Evolutionary conservation across 140 eudicot species (phyloP), one percentile per base, ranked within the genome.

Genomic region (Cichorium intybus): DNA sequence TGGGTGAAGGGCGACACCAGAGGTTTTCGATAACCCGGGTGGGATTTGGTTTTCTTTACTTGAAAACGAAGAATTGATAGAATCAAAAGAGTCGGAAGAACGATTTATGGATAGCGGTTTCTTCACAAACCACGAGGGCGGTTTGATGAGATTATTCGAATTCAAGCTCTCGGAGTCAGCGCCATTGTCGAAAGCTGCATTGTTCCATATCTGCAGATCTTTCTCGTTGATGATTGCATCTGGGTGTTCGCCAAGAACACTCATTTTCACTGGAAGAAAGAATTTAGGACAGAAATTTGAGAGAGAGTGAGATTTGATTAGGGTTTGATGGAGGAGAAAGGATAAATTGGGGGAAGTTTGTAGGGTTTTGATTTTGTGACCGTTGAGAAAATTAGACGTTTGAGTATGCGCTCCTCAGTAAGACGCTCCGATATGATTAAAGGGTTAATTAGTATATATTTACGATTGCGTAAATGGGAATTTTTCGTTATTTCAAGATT

Each of bases 21-120:
- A 27, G 20, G 70, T 65, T 5, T 72, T 77, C 26, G 37, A 60
- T 8, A 17, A 48, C 14, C 46, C 61, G 60, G 17, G 35, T 39
- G 85, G 84, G 70, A 78, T 87, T 62, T 75, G 90, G 73, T 93
- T 93, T 43, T 93, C 99, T 64, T 93, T 93, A 35, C 86, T 75
- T 7, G 87, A 80, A 59, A 60, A 65, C 1, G 84, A 60, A 39
- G 80, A 91, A 24, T 81, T 82, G 3, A 81, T 17, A 24, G 88
- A 81, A 18, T 71, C 81, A 2, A 68, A 65, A 6, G 56, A 22
- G n/a, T 43, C 57, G 10, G 24, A 66, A 34, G 37, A 37, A 0
- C 66, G 77, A 49, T 66, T 79, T 0, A 56, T 29, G 3, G 69
- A 41, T 49, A 69, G 22, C 2, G 80, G 66, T 60, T 85, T 80